Conservation (phyloP, 306 rosid genomes). For the Citrullus colocynthis region DNA sequence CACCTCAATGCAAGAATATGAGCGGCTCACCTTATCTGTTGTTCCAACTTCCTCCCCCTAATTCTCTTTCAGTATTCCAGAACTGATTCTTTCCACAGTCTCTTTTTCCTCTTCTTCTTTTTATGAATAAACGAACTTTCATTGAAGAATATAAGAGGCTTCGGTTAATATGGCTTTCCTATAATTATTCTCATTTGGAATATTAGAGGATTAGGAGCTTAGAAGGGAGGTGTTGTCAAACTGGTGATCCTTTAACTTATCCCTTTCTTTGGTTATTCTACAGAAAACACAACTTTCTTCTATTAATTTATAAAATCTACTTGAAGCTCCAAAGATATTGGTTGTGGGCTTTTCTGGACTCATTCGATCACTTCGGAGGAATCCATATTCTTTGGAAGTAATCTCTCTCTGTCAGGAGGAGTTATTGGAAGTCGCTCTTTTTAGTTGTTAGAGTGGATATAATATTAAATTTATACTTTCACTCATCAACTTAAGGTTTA, state of each 20-base stretch:
- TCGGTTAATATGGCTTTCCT: background rate
- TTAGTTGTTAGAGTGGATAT: background rate
- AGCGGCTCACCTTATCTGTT: too few relatives aligned
- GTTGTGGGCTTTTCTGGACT: background rate
- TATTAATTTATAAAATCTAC: background rate
- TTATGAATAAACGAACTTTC: too few relatives aligned
- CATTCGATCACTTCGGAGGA: background rate
- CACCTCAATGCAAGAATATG: too few relatives aligned
- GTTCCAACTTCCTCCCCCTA: too few relatives aligned
- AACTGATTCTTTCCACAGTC: too few relatives aligned
- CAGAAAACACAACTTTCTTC: background rate
- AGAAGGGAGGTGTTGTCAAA: background rate
- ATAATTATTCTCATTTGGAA: background rate
- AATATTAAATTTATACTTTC: too few relatives aligned
- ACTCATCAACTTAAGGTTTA: too few relatives aligned
- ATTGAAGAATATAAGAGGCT: too few relatives aligned
- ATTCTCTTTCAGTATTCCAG: too few relatives aligned
- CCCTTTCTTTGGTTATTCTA: background rate
- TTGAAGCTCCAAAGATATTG: background rate
- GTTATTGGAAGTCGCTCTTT: background rate
- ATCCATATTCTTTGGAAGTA: background rate
- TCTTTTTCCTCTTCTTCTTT: too few relatives aligned
- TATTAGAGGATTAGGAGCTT: background rate
- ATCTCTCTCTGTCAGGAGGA: background rate
- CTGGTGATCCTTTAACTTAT: background rate